phyloP scores from a whole-genome alignment of 148 eudicot species.

The Selenicereus undatus region DNA sequence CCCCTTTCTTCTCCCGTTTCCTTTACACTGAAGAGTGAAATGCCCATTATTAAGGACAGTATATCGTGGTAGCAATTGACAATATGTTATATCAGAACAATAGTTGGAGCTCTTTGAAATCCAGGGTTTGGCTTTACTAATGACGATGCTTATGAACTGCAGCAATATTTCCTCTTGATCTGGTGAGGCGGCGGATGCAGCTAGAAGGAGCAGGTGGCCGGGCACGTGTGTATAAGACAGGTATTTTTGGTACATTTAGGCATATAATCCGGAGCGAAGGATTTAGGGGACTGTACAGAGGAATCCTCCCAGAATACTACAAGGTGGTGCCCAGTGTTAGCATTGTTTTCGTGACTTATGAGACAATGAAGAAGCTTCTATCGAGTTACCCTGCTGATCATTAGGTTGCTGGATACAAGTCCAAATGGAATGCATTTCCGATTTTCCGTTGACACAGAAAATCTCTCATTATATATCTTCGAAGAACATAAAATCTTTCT shows the following conservation, averaged over 20 bases:
- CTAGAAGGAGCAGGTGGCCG: conserved; percentile 96
- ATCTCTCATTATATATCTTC: not conserved
- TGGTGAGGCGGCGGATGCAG: conserved; percentile 92
- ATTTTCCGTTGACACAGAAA: conserved; percentile 20
- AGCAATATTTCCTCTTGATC: conserved; percentile 88
- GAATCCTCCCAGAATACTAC: conserved; percentile 55
- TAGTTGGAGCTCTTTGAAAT: not conserved
- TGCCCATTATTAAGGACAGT: not conserved
- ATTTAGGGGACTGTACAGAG: conserved; percentile 45
- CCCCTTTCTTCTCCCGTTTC: not conserved
- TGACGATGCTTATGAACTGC: conserved; percentile 22
- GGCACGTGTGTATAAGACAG: conserved; percentile 65
- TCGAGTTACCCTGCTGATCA: conserved; percentile 42
- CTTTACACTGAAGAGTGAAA: not conserved
- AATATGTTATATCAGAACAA: not conserved
- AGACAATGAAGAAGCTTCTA: conserved; percentile 63
- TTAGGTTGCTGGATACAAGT: conserved; percentile 21
- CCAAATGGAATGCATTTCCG: conserved; percentile 11
- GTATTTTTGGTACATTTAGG: conserved; percentile 63
- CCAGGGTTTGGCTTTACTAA: not conserved
- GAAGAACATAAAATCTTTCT: not conserved
- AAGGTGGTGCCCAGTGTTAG: conserved; percentile 53
- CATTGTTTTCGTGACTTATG: conserved; percentile 56
- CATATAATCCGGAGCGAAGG: conserved; percentile 38
- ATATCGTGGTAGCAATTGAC: not conserved